phyloP scores from a whole-genome alignment of 306 rosid species.

The Dalbergia cochinchinensis region DNA sequence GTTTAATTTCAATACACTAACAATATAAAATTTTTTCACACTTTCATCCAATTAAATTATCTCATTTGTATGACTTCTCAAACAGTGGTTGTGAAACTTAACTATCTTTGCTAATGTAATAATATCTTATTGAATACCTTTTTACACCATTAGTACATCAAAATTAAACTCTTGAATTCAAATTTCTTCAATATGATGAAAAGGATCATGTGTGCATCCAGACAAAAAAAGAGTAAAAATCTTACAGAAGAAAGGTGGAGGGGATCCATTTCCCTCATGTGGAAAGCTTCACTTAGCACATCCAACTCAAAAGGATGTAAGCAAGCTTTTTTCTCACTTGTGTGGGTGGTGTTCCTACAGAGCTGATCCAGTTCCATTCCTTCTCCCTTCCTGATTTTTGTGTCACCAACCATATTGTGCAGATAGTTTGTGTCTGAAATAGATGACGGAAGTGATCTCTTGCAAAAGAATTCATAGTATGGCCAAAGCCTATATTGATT shows the following conservation, averaged over 20 bases:
- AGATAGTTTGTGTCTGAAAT: constrained; percentile 86
- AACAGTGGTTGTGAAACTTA: no score
- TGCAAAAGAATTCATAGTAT: constrained; percentile 89
- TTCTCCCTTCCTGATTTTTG: constrained; percentile 88
- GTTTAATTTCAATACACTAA: no score
- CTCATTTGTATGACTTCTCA: no score
- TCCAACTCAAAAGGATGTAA: constrained; percentile 63
- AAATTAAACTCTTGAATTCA: not conserved
- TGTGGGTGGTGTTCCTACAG: constrained; percentile 58
- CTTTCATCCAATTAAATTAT: no score
- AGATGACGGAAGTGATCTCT: constrained; percentile 77
- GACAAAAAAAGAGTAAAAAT: constrained; percentile 8
- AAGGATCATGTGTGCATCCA: constrained; percentile 9
- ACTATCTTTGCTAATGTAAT: no score
- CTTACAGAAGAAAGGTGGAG: constrained; percentile 43
- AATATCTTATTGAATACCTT: no score
- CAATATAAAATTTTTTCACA: no score
- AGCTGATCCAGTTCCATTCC: constrained; percentile 97
- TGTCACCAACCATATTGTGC: constrained; percentile 89
- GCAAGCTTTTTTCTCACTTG: constrained; percentile 62
- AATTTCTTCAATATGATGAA: constrained; percentile 15
- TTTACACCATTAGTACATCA: no score
- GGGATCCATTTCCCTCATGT: constrained; percentile 38
- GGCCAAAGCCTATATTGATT: constrained; percentile 80
- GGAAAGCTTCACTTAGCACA: constrained; percentile 56